Conservation (phyloP, 2,329 filamentous ascomycete genomes). For the Bipolaris oryzae region DNA sequence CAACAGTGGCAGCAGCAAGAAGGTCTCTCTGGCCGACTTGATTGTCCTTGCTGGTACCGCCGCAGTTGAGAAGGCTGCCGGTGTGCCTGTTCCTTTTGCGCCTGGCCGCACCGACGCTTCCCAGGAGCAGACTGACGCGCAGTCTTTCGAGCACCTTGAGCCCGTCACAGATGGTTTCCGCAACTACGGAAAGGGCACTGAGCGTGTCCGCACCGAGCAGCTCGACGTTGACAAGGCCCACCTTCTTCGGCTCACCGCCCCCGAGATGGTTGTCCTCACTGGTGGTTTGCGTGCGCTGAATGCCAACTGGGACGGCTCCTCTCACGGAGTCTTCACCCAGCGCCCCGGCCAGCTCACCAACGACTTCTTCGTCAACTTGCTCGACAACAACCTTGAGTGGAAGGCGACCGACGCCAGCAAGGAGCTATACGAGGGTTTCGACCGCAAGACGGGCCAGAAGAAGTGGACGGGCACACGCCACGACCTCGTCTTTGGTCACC, state of each 20-base stretch:
- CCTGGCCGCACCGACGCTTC: slow-evolving; percentile 75
- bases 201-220: slow-evolving; percentile 69
- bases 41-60: slow-evolving; percentile 76
- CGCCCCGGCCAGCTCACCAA: slow-evolving; percentile 73
- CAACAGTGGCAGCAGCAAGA: slow-evolving; percentile 70
- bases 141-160: slow-evolving; percentile 70
- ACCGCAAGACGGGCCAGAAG: slow-evolving; percentile 68
- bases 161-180: slow-evolving; percentile 78
- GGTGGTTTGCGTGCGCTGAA: slow-evolving; percentile 74
- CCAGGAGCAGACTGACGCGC: slow-evolving; percentile 72
- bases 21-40: slow-evolving; percentile 77
- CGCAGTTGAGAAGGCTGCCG: slow-evolving; percentile 74
- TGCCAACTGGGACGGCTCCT: slow-evolving; percentile 73
- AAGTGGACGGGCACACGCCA: slow-evolving; percentile 73
- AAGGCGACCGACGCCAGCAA: slow-evolving; percentile 56
- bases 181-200: slow-evolving; percentile 71
- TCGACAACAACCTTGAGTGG: slow-evolving; percentile 72
- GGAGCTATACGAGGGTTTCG: slow-evolving; percentile 67
- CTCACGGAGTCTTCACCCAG: slow-evolving; percentile 70
- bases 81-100: slow-evolving; percentile 70
- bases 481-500: slow-evolving; percentile 75
- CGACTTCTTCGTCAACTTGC: slow-evolving; percentile 82
- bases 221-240: slow-evolving; percentile 74
- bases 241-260: slow-evolving; percentile 71
- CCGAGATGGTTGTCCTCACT: slow-evolving; percentile 72